Base-by-base conservation (phyloP, 257 asterid genomes). In the Solanum dulcamara region DNA sequence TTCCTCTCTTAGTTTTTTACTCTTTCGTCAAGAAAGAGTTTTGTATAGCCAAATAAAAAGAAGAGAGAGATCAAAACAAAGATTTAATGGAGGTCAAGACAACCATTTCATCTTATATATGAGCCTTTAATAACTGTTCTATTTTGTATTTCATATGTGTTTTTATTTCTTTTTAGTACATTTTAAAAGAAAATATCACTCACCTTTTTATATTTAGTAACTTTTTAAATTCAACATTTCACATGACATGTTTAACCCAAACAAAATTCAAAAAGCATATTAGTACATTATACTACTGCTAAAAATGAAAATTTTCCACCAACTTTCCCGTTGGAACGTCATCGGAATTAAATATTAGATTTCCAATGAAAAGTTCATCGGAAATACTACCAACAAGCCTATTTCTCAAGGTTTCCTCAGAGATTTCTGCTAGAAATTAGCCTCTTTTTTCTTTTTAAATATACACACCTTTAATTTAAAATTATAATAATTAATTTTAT, bases 31-130 rank as follows among this genome's bases (percentile, higher is more conserved):
- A 67, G 18, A 60, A 83, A 59, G 87, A 85, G 85, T 67, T 57
- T 50, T 24, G 84, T 85, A 87, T 83, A 89, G 84, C 81, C 60
- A 72, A 86, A 84, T 84, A 87, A 85, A 81, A 9, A 40, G 9
- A 37, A 48, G 22, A 26, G 35, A 40, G 37, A 48, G 30, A 67
- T 30, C 51, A 83, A 84, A 79, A 68, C 33, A 46, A 80, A 79
- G 81, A 28, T 77, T 75, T 15, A 44, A 44, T 75, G 59, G 24
- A 81, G 57, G 35, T 35, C 33, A 59, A 59, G 24, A 59, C 35
- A 81, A 60, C 57, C 35, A 80, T 51, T 85, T n/a, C n/a, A 28
- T 81, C 46, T 40, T 30, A 81, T 80, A 50, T 38, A 80, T 66
- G 85, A 88, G 30, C n/a, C 42, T 57, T 48, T 32, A 67, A 4